Conservation (phyloP, 2,329 filamentous ascomycete species). For the Xylariaceae sp. region DNA sequence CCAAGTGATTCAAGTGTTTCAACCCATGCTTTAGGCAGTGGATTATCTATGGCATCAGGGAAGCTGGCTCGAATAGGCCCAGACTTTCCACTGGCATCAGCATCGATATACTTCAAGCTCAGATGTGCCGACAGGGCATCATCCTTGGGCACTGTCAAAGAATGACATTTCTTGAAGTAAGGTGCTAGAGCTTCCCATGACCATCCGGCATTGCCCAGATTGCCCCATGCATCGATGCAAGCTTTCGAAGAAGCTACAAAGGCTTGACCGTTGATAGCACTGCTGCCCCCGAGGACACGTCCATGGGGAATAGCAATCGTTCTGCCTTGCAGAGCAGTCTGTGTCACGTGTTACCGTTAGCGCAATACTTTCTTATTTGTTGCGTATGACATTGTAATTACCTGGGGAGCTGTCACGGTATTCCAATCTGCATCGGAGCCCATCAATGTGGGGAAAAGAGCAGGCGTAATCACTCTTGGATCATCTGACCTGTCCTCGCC, state of each 20-base stretch:
- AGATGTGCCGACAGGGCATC: slow-evolving; percentile 1
- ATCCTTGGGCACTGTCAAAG: neutral
- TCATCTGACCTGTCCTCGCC: slow-evolving; percentile 9
- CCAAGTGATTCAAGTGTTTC: slow-evolving; percentile 20
- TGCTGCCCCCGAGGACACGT: slow-evolving; percentile 25
- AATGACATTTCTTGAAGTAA: slow-evolving; percentile 7
- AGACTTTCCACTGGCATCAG: slow-evolving; percentile 1
- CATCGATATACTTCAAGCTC: neutral
- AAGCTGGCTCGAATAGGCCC: slow-evolving; percentile 18
- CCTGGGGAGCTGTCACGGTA: slow-evolving; percentile 12
- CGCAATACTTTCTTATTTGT: neutral
- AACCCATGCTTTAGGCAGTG: slow-evolving; percentile 17
- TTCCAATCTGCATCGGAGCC: slow-evolving; percentile 10
- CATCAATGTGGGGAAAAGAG: slow-evolving; percentile 3
- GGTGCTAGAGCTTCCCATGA: slow-evolving; percentile 10
- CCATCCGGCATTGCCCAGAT: slow-evolving; percentile 28
- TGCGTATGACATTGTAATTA: neutral
- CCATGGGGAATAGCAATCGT: slow-evolving; percentile 21
- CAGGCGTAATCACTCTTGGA: slow-evolving; percentile 8
- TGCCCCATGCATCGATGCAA: slow-evolving; percentile 26
- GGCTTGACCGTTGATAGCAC: slow-evolving; percentile 26
- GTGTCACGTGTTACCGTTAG: neutral
- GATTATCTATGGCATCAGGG: slow-evolving; percentile 9
- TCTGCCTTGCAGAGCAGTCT: neutral
- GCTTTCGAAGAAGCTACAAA: slow-evolving; percentile 21